Evolutionary conservation across 495 filamentous ascomycete species (phyloP), one percentile per base, ranked within the genome.

Genomic region (Penicillium egyptiacum): DNA sequence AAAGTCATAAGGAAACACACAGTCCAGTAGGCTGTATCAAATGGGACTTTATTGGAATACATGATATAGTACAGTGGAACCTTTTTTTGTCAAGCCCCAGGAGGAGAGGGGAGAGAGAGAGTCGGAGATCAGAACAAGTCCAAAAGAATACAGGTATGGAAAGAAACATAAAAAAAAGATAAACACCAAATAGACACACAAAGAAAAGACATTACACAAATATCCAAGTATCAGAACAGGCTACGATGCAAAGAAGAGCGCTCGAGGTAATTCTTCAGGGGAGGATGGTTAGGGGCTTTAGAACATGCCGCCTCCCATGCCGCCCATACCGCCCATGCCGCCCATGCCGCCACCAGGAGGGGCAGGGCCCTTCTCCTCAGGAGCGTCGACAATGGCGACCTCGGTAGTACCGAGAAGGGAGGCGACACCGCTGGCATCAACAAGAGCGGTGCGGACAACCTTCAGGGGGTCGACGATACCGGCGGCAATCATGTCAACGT

Each of bases 381-480:
- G 83, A 53, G 95, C 94, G 76, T 98, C 94, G 53, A 96, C 91
- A 59, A 98, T 92, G 51, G 93, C 92, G 57, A 96, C 93, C 77
- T 98, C 94, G 60, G 95, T 98, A 64, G 94, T 98, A 75, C 94
- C 94, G 60, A 98, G 88, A 54, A 98, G 84, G 51, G 92, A 97
- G 41, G 94, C 93, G 64, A 98, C 94, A 79, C 94, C 94, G 73
- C 87, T 90, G 67, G 94, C 94, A 73, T 98, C 94, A 69, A 92
- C 83, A 35, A 98, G 85, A 53, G 88, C 91, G 58, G 93, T 98
- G 63, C 94, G 91, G 67, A 98, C 94, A 60, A 98, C 94, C 88
- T 98, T 98, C 82, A 98, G 86, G 46, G 94, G 94, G 70, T 98
- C 94, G 64, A 98, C 88, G 73, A 98, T 98, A 87, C 94, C 94